phyloP scores from a whole-genome alignment of 78 protist genomes.

The Trichosphaerium sp. region DNA sequence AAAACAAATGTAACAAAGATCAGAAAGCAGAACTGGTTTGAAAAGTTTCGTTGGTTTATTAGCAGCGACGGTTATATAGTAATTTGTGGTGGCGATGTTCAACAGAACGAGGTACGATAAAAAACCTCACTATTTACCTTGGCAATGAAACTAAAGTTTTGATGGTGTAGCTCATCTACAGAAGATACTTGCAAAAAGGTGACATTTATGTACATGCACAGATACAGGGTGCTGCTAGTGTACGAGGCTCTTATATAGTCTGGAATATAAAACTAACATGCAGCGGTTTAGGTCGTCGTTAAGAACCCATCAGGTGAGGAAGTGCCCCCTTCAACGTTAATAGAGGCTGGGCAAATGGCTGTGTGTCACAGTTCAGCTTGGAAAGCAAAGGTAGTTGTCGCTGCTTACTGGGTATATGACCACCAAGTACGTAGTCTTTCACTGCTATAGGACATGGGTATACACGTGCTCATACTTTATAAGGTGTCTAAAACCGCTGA shows the following conservation, averaged over 20 bases:
- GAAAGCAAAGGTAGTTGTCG: slow-evolving; percentile 69
- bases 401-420: slow-evolving; percentile 89
- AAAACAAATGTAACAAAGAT: slow-evolving; percentile 16
- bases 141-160: neutral
- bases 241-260: slow-evolving; percentile 56
- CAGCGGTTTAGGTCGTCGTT: neutral
- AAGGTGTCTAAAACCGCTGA: slow-evolving; percentile 88
- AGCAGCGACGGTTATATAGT: slow-evolving; percentile 77
- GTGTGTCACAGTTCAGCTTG: slow-evolving; percentile 74
- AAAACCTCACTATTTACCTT: no score
- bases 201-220: slow-evolving; percentile 94
- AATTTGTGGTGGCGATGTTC: slow-evolving; percentile 83
- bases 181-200: slow-evolving; percentile 30
- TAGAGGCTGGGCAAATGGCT: slow-evolving; percentile 65
- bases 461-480: neutral
- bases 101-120: slow-evolving; percentile 87
- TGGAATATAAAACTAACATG: slow-evolving; percentile 57
- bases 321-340: slow-evolving; percentile 52
- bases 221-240: slow-evolving; percentile 76
- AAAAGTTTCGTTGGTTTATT: slow-evolving; percentile 94
- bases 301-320: slow-evolving; percentile 14
- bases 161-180: slow-evolving; percentile 7
- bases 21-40: slow-evolving; percentile 89
- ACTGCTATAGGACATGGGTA: neutral
- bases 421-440: slow-evolving; percentile 60